A percentile compares a stretch with the other conserved stretches of the same genome.
Evolutionary conservation across 176 grass and related monocot genomes (phyloP).

Genomic region (Hsuehochloa calcarea): DNA sequence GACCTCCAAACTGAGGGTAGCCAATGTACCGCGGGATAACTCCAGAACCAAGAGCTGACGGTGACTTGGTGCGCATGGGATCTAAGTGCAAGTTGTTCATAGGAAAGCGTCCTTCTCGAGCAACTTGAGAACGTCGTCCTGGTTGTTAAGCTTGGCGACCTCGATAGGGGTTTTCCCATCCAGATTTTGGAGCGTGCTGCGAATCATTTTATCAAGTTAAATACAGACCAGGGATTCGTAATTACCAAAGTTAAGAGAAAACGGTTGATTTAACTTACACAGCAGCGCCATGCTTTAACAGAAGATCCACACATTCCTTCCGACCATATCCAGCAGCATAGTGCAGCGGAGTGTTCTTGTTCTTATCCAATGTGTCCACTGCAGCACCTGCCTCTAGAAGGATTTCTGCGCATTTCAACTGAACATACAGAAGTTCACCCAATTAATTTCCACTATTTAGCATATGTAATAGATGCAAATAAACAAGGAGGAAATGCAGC

Average conservation of each 20-base stretch:
- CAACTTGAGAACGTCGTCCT: slow-evolving; percentile 76
- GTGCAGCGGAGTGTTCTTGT: slow-evolving; percentile 88
- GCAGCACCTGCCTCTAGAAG: slow-evolving; percentile 69
- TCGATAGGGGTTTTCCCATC: slow-evolving; percentile 89
- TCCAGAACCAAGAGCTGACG: neutral
- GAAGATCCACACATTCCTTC: slow-evolving; percentile 79
- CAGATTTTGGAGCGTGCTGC: slow-evolving; percentile 85
- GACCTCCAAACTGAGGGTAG: slow-evolving; percentile 4
- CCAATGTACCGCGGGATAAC: neutral
- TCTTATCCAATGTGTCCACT: slow-evolving; percentile 84
- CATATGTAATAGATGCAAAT: slow-evolving; percentile 7
- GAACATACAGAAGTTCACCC: slow-evolving; percentile 3
- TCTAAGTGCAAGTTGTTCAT: no score
- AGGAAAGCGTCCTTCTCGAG: slow-evolving; percentile 89
- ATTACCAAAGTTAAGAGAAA: neutral
- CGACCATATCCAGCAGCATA: slow-evolving; percentile 87
- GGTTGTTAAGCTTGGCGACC: slow-evolving; percentile 87
- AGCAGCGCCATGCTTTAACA: slow-evolving; percentile 78
- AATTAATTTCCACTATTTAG: neutral
- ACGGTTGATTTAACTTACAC: slow-evolving; percentile 57
- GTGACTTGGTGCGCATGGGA: neutral
- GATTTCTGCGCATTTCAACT: slow-evolving; percentile 71
- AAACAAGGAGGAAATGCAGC: neutral
- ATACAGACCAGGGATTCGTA: neutral
- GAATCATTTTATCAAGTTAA: neutral